Base-by-base conservation (phyloP, 2,329 filamentous ascomycete species). In the Sporothrix pallida region DNA sequence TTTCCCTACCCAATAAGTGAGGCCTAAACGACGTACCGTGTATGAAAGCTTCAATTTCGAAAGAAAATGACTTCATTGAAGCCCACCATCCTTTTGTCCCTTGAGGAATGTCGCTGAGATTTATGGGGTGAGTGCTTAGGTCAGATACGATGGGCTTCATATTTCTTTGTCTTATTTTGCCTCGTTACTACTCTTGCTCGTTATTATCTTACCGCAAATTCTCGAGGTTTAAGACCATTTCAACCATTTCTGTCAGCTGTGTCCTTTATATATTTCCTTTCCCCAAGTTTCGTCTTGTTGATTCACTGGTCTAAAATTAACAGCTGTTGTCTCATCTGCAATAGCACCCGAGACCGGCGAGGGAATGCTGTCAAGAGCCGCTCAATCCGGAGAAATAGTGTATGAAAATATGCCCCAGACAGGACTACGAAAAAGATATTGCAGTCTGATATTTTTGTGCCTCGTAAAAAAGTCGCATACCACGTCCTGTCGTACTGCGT, bases 291-390 rank as follows among this genome's bases (percentile, higher is more conserved):
- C 31, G 23, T 37, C 31, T 37, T 37, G 31, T 37, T 37, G 31
- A 37, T 37, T 37, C 31, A 37, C 31, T 6, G 31, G 67, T 70
- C 50, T 56, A 56, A 42, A 44, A 31, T 54, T 20, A 52, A 52
- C 65, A 42, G 26, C 17, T 54, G 48, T 20, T 70, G 50, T 70
- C 67, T 70, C 67, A 46, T 44, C 48, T 44, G 67, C 50, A 70
- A 42, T 44, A 26, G 31, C 26, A 70, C 50, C 67, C 48, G 67
- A 56, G 50, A 68, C 46, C 46, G 17, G 31, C 50, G 26, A 20
- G 6, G 50, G 50, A 70, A 56, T 70, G 50, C 50, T 31, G 48
- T 20, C 23, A 54, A 52, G n/a, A 68, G 46, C 62, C 44, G 44
- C 23, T 50, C 44, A n/a, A 37, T 15, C 62, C 62, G 44, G 62